Conservation (phyloP, 73 alveolate genomes). For the Paramecium sonneborni region DNA sequence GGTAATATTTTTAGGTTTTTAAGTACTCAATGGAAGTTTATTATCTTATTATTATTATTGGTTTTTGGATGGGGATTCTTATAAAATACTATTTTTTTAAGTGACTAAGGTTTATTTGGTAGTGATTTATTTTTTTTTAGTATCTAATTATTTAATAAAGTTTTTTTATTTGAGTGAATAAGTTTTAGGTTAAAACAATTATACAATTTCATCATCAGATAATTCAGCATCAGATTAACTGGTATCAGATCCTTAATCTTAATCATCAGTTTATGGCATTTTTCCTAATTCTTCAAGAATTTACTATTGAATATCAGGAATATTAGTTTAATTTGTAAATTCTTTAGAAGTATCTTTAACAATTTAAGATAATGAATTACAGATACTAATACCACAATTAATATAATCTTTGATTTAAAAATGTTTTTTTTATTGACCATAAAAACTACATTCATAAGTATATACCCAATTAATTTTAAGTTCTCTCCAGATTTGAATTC, state of each 20-base stretch:
- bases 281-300: conserved; percentile 29
- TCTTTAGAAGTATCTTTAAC: conserved; percentile 51
- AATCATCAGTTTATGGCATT: conserved; percentile 57
- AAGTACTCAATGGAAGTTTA: background rate
- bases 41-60: background rate
- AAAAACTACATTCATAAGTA: conserved; percentile 62
- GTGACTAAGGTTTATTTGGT: background rate
- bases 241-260: conserved; percentile 59
- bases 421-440: conserved; percentile 46
- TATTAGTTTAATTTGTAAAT: conserved; percentile 33
- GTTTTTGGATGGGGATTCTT: background rate
- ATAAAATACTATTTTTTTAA: background rate
- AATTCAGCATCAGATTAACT: conserved; percentile 57
- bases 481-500: conserved; percentile 81
- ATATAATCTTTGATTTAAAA: conserved; percentile 49
- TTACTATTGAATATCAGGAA: background rate
- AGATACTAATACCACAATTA: conserved; percentile 50
- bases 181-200: conserved; percentile 37
- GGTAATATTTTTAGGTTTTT: background rate
- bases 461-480: conserved; percentile 51
- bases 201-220: conserved; percentile 62
- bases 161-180: conserved; percentile 1
- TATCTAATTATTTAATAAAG: background rate
- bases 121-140: background rate
- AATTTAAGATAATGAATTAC: conserved; percentile 35